phyloP scores from a whole-genome alignment of 2,329 filamentous ascomycete species.

The Cercospora beticola region DNA sequence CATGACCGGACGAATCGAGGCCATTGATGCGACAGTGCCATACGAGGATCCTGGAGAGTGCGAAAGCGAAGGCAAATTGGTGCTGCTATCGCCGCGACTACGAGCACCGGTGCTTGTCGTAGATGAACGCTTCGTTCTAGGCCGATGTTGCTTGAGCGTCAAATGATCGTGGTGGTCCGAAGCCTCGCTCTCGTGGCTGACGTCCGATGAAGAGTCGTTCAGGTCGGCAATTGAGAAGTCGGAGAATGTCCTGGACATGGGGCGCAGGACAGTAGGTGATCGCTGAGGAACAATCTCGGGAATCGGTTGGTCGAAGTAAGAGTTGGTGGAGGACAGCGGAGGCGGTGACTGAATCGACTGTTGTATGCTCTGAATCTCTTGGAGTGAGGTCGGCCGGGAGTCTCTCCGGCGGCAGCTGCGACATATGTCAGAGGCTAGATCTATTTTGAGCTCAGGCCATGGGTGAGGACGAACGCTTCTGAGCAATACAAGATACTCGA shows the following conservation, averaged over 20 bases:
- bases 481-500: constrained; percentile 64
- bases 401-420: constrained; percentile 51
- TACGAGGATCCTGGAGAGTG: constrained; percentile 49
- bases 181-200: constrained; percentile 40
- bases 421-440: constrained; percentile 12
- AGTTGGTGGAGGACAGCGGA: constrained; percentile 22
- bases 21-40: constrained; percentile 44
- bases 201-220: constrained; percentile 17
- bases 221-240: constrained; percentile 39
- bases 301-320: constrained; percentile 29
- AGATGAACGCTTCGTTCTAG: constrained; percentile 25
- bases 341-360: constrained; percentile 32
- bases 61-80: constrained; percentile 46
- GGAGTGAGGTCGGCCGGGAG: constrained; percentile 25
- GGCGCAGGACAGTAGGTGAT: constrained; percentile 46
- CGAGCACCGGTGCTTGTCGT: constrained; percentile 13
- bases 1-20: constrained; percentile 43
- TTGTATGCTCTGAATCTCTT: constrained; percentile 25
- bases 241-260: constrained; percentile 42
- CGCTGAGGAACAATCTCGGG: constrained; percentile 49
- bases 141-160: constrained; percentile 26
- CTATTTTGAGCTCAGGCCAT: not conserved
- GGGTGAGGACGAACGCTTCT: constrained; percentile 54
- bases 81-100: constrained; percentile 26
- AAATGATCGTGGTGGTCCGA: constrained; percentile 42